Evolutionary conservation across 192 early-diverging fungal genomes (phyloP).

Genomic region (Gamsiella multidivaricata): DNA sequence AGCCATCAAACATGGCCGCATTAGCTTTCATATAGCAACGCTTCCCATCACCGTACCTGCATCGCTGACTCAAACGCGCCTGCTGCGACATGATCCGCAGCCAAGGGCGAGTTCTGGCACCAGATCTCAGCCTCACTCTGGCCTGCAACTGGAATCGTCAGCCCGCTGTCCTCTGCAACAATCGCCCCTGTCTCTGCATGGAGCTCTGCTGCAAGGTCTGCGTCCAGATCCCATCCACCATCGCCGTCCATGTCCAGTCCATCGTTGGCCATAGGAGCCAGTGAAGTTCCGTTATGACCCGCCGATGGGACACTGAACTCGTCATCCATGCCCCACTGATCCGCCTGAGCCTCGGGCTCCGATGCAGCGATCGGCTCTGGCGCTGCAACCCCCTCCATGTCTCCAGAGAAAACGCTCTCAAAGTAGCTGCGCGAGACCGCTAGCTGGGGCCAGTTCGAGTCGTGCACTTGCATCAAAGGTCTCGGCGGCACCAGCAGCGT

Average conservation of each 20-base stretch:
- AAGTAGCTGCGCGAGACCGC: slow-evolving; percentile 88
- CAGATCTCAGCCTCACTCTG: slow-evolving; percentile 77
- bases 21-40: too few species aligned
- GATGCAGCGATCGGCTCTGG: slow-evolving; percentile 66
- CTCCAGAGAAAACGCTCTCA: slow-evolving; percentile 75
- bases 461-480: slow-evolving; percentile 77
- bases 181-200: slow-evolving; percentile 76
- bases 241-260: slow-evolving; percentile 58
- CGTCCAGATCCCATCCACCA: slow-evolving; percentile 89
- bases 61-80: slow-evolving; percentile 96
- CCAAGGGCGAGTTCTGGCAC: slow-evolving; percentile 86
- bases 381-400: slow-evolving; percentile 59
- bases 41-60: slow-evolving; percentile 65
- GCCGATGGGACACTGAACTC: slow-evolving; percentile 69
- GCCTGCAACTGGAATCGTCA: slow-evolving; percentile 73
- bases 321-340: slow-evolving; percentile 83
- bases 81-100: slow-evolving; percentile 94
- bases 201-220: slow-evolving; percentile 74
- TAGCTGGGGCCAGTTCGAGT: slow-evolving; percentile 94
- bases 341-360: slow-evolving; percentile 66
- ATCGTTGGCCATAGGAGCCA: slow-evolving; percentile 48
- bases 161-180: slow-evolving; percentile 56
- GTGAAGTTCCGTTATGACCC: slow-evolving; percentile 46
- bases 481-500: slow-evolving; percentile 74
- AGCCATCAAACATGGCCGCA: too few species aligned